These are phyloP conservation scores for Cochlearia excelsa DNA, from an alignment of 345 rosid species.

Conservation along the genomic window DNA sequence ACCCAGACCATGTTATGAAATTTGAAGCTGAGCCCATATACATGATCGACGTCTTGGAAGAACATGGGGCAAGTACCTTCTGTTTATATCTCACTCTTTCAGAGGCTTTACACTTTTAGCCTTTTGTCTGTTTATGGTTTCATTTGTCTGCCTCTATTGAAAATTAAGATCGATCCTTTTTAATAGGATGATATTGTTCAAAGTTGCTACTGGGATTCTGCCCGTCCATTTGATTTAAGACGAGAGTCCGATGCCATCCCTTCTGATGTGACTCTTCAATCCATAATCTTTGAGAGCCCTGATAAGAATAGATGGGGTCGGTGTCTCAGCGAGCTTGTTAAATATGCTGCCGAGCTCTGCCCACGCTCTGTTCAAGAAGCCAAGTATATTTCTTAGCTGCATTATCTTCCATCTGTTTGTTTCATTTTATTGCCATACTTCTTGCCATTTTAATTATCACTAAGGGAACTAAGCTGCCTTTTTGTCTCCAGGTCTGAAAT, in stretches of 20 bases:
- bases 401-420: conserved; percentile 19
- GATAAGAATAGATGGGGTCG: conserved; percentile 98
- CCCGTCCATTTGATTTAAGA: conserved; percentile 86
- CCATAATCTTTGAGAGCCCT: conserved; percentile 91
- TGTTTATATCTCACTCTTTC: conserved; percentile 17
- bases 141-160: conserved; percentile 4
- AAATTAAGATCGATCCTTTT: conserved; percentile 15
- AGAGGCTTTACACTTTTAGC: conserved; percentile 16
- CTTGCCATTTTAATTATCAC: conserved; percentile 15
- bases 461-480: conserved; percentile 20
- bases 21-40: conserved; percentile 84
- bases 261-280: conserved; percentile 89
- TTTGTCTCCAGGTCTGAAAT: conserved; percentile 64
- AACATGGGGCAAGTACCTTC: conserved; percentile 75
- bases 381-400: conserved; percentile 43
- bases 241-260: conserved; percentile 91
- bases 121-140: conserved; percentile 21
- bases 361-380: conserved; percentile 91
- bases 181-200: conserved; percentile 95
- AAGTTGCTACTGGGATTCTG: conserved; percentile 93
- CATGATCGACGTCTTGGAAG: conserved; percentile 92
- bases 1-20: conserved; percentile 58
- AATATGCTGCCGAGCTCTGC: conserved; percentile 94
- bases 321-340: conserved; percentile 91
- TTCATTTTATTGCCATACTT: conserved; percentile 6